These are phyloP conservation scores for Cocos nucifera DNA, from an alignment of 176 grass and related monocot species.

Conservation along the genomic window DNA sequence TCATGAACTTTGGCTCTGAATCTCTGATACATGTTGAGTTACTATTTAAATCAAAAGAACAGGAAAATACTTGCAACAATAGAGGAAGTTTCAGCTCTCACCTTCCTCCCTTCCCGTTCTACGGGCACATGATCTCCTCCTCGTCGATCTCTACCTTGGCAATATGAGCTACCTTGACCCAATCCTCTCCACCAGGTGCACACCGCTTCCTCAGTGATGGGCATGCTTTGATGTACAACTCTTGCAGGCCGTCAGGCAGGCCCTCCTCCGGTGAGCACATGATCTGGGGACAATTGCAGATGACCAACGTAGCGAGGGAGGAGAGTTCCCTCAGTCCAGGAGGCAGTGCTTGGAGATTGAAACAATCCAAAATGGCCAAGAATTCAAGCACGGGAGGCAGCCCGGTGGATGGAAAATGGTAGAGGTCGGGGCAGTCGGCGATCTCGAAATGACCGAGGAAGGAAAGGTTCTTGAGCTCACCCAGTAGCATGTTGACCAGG, in stretches of 20 bases:
- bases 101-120: no score
- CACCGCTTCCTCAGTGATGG: slow-evolving; percentile 39
- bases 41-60: no score
- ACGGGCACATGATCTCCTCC: no score
- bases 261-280: slow-evolving; percentile 55
- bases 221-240: slow-evolving; percentile 67
- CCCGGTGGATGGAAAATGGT: slow-evolving; percentile 27
- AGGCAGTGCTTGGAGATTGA: slow-evolving; percentile 53
- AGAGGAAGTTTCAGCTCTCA: no score
- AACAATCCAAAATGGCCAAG: slow-evolving; percentile 41
- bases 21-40: no score
- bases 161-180: slow-evolving; percentile 45
- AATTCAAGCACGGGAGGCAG: slow-evolving; percentile 42
- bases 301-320: slow-evolving; percentile 47
- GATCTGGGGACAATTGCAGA: slow-evolving; percentile 42
- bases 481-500: slow-evolving; percentile 35
- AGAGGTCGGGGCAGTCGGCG: slow-evolving; percentile 43
- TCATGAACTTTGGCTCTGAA: no score
- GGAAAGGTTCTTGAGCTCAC: slow-evolving; percentile 33
- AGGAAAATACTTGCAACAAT: no score
- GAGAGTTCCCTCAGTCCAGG: slow-evolving; percentile 23
- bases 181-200: slow-evolving; percentile 35
- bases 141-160: slow-evolving; percentile 50
- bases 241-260: slow-evolving; percentile 39
- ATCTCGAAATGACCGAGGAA: slow-evolving; percentile 46